Evolutionary conservation across 495 filamentous ascomycete genomes (phyloP), one percentile per base, ranked within the genome.

Genomic region (Aspergillus steynii): DNA sequence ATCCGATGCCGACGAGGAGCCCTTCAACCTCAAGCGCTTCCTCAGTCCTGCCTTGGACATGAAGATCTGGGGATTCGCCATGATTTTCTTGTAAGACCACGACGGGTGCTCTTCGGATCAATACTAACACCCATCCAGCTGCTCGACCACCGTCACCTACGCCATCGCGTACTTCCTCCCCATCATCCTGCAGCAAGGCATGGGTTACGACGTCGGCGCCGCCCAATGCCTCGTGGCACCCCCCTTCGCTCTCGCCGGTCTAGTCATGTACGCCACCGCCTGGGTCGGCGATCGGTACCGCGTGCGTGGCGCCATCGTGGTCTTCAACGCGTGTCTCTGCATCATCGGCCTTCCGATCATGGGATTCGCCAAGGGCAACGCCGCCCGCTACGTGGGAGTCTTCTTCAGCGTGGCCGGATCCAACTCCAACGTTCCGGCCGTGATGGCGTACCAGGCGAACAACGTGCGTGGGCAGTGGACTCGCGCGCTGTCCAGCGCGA

Each of bases 381-480:
- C 74, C 14, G 80, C 79, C 8, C 83, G 83, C 32, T 90, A 89
- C 69, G 82, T 86, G 55, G 87, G 87, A 37, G 82, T 87, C 27
- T 90, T 90, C 75, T 71, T 89, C 45, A 78, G 79, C 42, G 84
- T 83, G 2, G 82, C 83, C 2, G 82, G 82, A 9, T 76, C 78
- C 49, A 89, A 89, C 70, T 77, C 85, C 15, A 89, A 88, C 65
- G 79, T 87, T 37, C 86, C 78, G n/a, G 59, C 74, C 2, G 73
- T 74, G 8, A 73, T 90, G 79, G 79, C 85, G 0, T 88, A 87
- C 67, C 86, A 89, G 67, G 82, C 84, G 5, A 88, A 87, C 68
- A 89, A 89, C 60, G 79, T 88, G 64, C 83, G 84, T 29, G 86
- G 86, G 1, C 86, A 89, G 65, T 88, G 85, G 86, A 87, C 85